Percentiles rank a stretch among this genome's conserved stretches.
Evolutionary conservation across 176 grass and related monocot species (phyloP).

Genomic region (Juncus inflexus): DNA sequence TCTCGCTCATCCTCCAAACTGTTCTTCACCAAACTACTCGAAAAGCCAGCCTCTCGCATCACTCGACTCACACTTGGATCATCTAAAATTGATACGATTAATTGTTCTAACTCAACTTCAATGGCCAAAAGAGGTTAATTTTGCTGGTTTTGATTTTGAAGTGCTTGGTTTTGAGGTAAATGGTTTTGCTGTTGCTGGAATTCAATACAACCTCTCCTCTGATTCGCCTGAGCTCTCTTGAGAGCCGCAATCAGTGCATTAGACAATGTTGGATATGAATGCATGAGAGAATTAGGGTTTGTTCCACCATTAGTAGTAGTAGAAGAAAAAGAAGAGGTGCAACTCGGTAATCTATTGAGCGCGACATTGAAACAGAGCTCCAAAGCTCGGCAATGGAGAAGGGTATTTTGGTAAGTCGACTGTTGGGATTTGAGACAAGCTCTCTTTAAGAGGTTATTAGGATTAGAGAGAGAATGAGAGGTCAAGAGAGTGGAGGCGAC

Average conservation of each 20-base stretch:
- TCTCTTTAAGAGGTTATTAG: slow-evolving; percentile 54
- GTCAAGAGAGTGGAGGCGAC: slow-evolving; percentile 68
- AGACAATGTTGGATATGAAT: slow-evolving; percentile 63
- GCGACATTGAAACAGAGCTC: slow-evolving; percentile 97
- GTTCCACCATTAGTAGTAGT: slow-evolving; percentile 15
- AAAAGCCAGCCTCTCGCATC: slow-evolving; percentile 92
- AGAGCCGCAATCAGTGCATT: slow-evolving; percentile 90
- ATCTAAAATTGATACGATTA: slow-evolving; percentile 87
- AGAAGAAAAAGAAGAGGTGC: slow-evolving; percentile 32
- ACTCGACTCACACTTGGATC: slow-evolving; percentile 93
- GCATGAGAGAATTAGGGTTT: slow-evolving; percentile 39
- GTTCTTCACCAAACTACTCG: slow-evolving; percentile 69
- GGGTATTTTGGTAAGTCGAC: slow-evolving; percentile 25
- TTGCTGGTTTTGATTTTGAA: slow-evolving; percentile 30
- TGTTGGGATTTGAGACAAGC: slow-evolving; percentile 63
- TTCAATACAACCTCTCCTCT: slow-evolving; percentile 83
- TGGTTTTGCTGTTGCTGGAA: slow-evolving; percentile 43
- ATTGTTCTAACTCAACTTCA: slow-evolving; percentile 79
- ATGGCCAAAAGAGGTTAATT: slow-evolving; percentile 57
- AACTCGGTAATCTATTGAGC: slow-evolving; percentile 65
- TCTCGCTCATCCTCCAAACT: slow-evolving; percentile 65
- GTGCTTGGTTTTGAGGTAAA: slow-evolving; percentile 10
- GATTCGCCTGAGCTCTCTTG: slow-evolving; percentile 87
- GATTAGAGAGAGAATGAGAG: slow-evolving; percentile 14
- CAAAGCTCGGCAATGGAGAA: slow-evolving; percentile 74